Evolutionary conservation across 106 monocot species (phyloP).

Genomic region (Apostasia shenzhenica): DNA sequence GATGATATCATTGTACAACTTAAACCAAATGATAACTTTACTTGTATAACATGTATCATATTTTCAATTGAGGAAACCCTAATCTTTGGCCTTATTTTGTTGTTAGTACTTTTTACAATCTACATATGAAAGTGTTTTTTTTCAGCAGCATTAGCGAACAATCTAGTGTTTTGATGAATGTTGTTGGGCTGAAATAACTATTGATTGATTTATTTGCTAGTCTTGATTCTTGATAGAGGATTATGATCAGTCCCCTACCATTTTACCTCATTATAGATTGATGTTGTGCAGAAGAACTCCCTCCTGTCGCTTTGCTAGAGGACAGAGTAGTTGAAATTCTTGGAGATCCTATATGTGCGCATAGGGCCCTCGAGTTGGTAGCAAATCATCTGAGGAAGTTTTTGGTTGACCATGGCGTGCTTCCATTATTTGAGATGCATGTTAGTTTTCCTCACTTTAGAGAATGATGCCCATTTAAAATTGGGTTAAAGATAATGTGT

Average conservation of each 20-base stretch:
- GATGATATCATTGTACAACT: no score
- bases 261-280: not conserved
- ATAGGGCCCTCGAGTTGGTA: conserved; percentile 55
- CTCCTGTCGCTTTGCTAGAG: conserved; percentile 57
- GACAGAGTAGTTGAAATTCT: conserved; percentile 74
- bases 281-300: conserved; percentile 48
- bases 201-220: not conserved
- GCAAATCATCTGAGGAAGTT: conserved; percentile 52
- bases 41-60: no score
- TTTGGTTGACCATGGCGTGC: conserved; percentile 56
- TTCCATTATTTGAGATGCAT: conserved; percentile 47
- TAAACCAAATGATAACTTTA: no score
- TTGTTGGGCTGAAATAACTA: not conserved
- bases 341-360: conserved; percentile 44
- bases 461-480: not conserved
- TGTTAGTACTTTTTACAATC: no score
- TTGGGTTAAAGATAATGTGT: not conserved
- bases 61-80: no score
- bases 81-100: no score
- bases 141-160: no score
- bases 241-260: not conserved
- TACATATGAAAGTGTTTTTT: no score
- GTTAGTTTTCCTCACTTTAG: conserved; percentile 20
- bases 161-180: no score
- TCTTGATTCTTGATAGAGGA: not conserved